Base-by-base conservation (phyloP, 331 rosid genomes). In the Pyracantha coccinea region DNA sequence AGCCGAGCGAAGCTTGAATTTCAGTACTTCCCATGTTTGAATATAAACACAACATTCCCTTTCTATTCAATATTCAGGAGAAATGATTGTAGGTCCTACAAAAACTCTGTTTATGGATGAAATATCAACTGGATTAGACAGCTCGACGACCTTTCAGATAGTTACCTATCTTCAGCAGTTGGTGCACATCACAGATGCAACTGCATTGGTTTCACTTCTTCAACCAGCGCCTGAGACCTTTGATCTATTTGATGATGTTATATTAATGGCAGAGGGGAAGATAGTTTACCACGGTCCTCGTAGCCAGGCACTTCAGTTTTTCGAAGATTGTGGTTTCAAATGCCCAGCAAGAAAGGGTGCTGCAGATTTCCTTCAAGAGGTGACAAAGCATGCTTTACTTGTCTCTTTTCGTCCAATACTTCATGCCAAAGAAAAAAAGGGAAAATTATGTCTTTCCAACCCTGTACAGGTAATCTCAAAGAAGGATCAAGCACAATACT, bases 281-380 rank as follows among this genome's bases (percentile, higher is more conserved):
- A 75, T 91, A 73, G 85, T 86, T 70, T 93, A 88, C 79, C 93
- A 93, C 57, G 97, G 98, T 53, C 97, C 90, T 72, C 52, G 91
- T 20, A 73, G 77, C 77, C 80, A 86, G 50, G 90, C 86, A 20
- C 84, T 91, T 47, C 83, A 88, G 64, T 93, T 88, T 66, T 91
- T 93, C 13, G 88, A 88, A 81, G 89, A 88, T 20, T 88, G 98
- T 75, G 97, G 97, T 47, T 93, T 93, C 83, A 85, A 85, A 86
- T 93, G 98, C 74, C 98, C 98, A 12, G 81, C 89, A 55, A 86
- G 98, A 73, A 93, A 93, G 86, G 93, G 96, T 50, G 91, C 88
- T n/a, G 97, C 96, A 44, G 97, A 91, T 83, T 93, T 89, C 81
- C 97, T 93, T 68, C 97, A 93, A 82, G 97, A 93, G 89, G 98